Conservation (phyloP, 2,329 filamentous ascomycete genomes). For the Venturia aucupariae region DNA sequence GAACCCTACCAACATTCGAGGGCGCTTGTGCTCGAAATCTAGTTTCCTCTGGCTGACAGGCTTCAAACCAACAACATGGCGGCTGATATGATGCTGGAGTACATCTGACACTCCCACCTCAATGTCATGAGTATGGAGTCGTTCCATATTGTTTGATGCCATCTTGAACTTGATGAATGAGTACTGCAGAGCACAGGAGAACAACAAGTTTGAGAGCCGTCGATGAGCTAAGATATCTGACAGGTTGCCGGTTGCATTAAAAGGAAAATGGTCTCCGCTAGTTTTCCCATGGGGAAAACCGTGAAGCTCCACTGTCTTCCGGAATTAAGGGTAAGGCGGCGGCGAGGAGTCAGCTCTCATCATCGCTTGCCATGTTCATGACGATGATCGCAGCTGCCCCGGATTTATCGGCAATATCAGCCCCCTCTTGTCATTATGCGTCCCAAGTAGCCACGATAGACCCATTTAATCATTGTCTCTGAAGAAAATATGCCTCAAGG, state of each 20-base stretch:
- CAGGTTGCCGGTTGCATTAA: neutral
- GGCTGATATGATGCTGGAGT: slow-evolving; percentile 40
- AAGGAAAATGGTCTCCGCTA: neutral
- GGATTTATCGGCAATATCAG: slow-evolving; percentile 1
- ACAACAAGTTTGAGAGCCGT: neutral
- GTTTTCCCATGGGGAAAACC: neutral
- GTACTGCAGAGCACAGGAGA: neutral
- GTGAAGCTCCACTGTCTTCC: neutral
- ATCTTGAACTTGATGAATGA: neutral
- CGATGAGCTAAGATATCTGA: neutral
- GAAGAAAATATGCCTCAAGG: neutral
- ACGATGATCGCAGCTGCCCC: neutral
- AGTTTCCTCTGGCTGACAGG: slow-evolving; percentile 46
- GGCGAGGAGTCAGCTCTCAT: neutral
- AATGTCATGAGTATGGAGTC: slow-evolving; percentile 22
- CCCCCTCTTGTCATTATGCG: neutral
- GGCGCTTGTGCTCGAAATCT: slow-evolving; percentile 44
- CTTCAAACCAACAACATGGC: slow-evolving; percentile 41
- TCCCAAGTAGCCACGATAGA: neutral
- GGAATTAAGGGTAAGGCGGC: neutral
- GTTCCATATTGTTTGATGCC: slow-evolving; percentile 1
- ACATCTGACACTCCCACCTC: slow-evolving; percentile 48
- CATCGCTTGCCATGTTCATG: neutral
- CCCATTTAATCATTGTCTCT: neutral
- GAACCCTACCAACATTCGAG: slow-evolving; percentile 19